Evolutionary conservation across 495 filamentous ascomycete genomes (phyloP), one percentile per base, ranked within the genome.

Genomic region (Oleoguttula mirabilis): DNA sequence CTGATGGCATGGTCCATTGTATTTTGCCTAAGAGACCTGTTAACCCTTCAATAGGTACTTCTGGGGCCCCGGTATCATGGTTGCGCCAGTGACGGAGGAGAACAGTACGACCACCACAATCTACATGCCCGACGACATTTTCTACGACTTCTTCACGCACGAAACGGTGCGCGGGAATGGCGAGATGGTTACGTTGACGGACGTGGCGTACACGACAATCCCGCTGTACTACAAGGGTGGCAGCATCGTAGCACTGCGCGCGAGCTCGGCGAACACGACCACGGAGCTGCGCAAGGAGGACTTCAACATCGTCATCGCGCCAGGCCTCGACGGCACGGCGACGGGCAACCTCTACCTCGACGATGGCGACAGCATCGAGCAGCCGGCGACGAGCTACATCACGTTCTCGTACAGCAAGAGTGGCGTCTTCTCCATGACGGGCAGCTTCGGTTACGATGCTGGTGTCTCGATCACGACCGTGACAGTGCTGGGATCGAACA

Each of bases 91-190:
- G 7, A 76, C 67, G 0, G 68, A 75, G 10, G 65, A 78, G 45
- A 70, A 74, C 41, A 59, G 65, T 21, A 87, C 77, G 0, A 69
- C 67, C 23, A 79, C 84, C 3, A 64, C 72, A 11, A 73, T 82
- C 31, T 88, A 88, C 60, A 70, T 90, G 32, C 81, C 83, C 28
- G 52, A 79, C 25, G 82, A 81, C 53, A 54, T 75, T 43, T 87
- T 83, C 65, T 90, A 88, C 63, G 80, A 88, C 62, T 85, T 71
- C 68, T 75, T 73, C 60, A 84, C 79, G 1, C 67, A 71, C 38
- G 59, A 66, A 36, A 54, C 60, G 1, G 54, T 88, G 22, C 65
- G 62, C 4, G 79, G 80, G n/a, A 52, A 57, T 2, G 80, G 78
- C 7, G 54, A 54, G 4, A 64, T 51, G 23, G 53, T 77, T 30